Evolutionary conservation across 2,329 filamentous ascomycete species (phyloP).

Genomic region (Rutstroemia sp.): DNA sequence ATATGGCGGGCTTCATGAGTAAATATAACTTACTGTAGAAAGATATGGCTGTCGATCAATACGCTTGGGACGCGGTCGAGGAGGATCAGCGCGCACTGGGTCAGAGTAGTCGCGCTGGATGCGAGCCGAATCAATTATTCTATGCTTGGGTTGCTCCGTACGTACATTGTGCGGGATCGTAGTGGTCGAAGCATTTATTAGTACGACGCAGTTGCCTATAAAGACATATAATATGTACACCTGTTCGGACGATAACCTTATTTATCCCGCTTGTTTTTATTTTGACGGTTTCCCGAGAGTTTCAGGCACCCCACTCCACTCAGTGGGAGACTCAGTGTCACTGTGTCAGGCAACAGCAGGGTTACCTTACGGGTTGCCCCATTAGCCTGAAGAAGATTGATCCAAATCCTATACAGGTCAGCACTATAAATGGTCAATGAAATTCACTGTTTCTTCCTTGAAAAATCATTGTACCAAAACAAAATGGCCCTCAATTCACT

Average conservation of each 20-base stretch:
- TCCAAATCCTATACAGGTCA: too few relatives aligned
- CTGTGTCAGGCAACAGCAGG: too few relatives aligned
- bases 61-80: neutral
- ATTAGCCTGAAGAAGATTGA: too few relatives aligned
- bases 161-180: conserved; percentile 1
- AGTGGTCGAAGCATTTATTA: conserved; percentile 2
- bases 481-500: too few relatives aligned
- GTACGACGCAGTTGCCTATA: neutral
- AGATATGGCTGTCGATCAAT: conserved; percentile 7
- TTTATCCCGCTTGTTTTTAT: neutral
- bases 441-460: too few relatives aligned
- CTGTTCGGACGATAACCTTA: conserved; percentile 1
- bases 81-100: conserved; percentile 1
- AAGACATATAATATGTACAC: neutral
- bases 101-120: neutral
- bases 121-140: neutral
- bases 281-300: too few relatives aligned
- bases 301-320: too few relatives aligned
- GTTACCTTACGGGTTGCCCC: too few relatives aligned
- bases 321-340: too few relatives aligned
- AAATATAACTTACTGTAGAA: conserved; percentile 8
- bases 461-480: too few relatives aligned
- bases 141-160: neutral
- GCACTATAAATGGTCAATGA: too few relatives aligned
- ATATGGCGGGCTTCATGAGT: conserved; percentile 10